Evolutionary conservation across 1,284 basidiomycete genomes (phyloP).

Genomic region (Tilletia indica): DNA sequence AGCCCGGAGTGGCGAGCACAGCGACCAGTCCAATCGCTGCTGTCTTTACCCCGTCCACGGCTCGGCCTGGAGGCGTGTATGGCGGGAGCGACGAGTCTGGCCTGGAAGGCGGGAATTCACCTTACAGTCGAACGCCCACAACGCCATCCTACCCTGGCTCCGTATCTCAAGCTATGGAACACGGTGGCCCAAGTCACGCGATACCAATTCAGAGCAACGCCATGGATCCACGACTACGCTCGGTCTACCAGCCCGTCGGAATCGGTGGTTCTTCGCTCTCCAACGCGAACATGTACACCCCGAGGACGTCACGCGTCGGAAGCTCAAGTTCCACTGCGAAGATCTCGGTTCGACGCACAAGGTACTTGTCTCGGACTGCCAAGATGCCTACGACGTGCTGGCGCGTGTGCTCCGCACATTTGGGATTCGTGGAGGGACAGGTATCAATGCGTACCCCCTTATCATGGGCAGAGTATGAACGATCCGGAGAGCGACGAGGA

Average conservation of each 20-base stretch:
- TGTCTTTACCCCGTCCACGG: neutral
- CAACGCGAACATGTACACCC: conserved; percentile 3
- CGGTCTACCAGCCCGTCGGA: neutral
- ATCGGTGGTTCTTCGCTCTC: neutral
- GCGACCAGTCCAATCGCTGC: neutral
- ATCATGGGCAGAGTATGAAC: neutral
- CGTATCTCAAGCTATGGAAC: too few relatives aligned
- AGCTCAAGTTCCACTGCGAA: conserved; percentile 53
- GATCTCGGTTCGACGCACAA: conserved; percentile 47
- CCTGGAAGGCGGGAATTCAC: neutral
- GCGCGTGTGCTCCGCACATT: conserved; percentile 53
- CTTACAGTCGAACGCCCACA: conserved; percentile 8
- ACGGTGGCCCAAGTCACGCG: neutral
- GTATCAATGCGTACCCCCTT: conserved; percentile 10
- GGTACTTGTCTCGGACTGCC: conserved; percentile 49
- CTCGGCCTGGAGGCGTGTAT: neutral
- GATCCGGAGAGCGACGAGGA: conserved; percentile 3
- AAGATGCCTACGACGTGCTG: conserved; percentile 49
- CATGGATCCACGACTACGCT: conserved; percentile 30
- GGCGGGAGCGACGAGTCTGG: conserved; percentile 16
- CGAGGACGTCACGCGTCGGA: conserved; percentile 46
- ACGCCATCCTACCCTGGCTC: conserved; percentile 3
- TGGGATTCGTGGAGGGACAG: conserved; percentile 30
- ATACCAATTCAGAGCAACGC: neutral
- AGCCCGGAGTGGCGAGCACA: conserved; percentile 16